Conservation (phyloP, 768 basidiomycete species). For the Phanerodontia chrysosporium region DNA sequence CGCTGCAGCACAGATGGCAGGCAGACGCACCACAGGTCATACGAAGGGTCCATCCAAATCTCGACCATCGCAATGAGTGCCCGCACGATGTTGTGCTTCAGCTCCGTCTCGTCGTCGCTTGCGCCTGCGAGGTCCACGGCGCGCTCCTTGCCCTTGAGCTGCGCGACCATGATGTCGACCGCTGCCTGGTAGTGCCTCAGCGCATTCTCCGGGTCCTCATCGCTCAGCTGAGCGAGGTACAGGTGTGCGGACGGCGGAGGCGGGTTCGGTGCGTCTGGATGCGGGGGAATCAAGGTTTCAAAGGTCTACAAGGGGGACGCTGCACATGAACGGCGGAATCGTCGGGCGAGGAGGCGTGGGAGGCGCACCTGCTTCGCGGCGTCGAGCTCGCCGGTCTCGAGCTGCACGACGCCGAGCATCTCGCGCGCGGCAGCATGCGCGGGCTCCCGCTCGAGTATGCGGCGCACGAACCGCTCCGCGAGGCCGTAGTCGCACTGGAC, state of each 20-base stretch:
- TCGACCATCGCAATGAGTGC: conserved; percentile 88
- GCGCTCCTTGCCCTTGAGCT: conserved; percentile 73
- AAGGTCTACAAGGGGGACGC: conserved; percentile 53
- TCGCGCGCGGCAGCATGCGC: conserved; percentile 68
- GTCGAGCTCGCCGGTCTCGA: conserved; percentile 77
- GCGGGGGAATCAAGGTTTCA: conserved; percentile 52
- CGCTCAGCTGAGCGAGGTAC: conserved; percentile 83
- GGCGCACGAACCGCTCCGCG: conserved; percentile 64
- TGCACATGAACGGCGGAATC: background rate
- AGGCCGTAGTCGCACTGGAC: conserved; percentile 83
- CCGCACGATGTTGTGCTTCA: conserved; percentile 65
- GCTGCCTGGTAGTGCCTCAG: conserved; percentile 79
- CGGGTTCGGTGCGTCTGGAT: conserved; percentile 51
- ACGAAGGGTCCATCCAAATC: conserved; percentile 91
- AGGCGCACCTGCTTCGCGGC: conserved; percentile 59
- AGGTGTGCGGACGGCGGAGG: conserved; percentile 77
- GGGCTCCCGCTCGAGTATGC: conserved; percentile 63
- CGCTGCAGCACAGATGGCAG: background rate
- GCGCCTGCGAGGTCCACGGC: conserved; percentile 35
- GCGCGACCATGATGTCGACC: conserved; percentile 60
- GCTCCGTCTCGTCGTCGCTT: conserved; percentile 49
- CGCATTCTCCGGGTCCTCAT: conserved; percentile 70
- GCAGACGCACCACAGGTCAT: conserved; percentile 73
- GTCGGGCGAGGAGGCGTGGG: background rate
- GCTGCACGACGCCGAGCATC: conserved; percentile 71